phyloP scores from a whole-genome alignment of 768 basidiomycete species.

The Zangia roseola region DNA sequence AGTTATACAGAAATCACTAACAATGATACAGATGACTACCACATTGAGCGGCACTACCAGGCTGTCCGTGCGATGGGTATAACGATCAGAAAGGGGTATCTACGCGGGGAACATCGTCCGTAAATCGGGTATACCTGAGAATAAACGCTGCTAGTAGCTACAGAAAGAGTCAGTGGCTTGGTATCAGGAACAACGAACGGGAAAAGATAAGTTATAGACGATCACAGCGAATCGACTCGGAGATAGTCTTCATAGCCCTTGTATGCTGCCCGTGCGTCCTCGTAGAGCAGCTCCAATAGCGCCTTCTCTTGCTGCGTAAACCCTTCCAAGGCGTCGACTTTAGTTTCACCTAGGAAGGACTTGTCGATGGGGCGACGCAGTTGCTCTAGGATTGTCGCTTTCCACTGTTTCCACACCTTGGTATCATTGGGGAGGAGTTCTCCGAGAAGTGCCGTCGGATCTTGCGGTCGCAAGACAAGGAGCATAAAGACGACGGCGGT shows the following conservation, averaged over 20 bases:
- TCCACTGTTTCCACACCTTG: conserved; percentile 21
- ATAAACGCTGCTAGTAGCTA: too few species aligned
- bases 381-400: conserved; percentile 7
- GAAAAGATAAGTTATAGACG: too few species aligned
- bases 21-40: too few species aligned
- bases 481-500: conserved; percentile 16
- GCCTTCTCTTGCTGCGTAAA: conserved; percentile 9
- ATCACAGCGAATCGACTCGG: background rate
- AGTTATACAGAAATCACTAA: too few species aligned
- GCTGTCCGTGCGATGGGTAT: too few species aligned
- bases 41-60: too few species aligned
- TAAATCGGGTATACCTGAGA: too few species aligned
- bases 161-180: too few species aligned
- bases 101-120: too few species aligned
- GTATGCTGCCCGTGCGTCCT: conserved; percentile 11
- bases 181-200: too few species aligned
- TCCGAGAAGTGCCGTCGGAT: conserved; percentile 11
- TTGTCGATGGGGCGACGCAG: background rate
- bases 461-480: conserved; percentile 8
- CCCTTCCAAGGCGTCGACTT: background rate
- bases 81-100: too few species aligned
- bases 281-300: conserved; percentile 12
- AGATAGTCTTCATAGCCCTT: conserved; percentile 11
- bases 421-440: conserved; percentile 22
- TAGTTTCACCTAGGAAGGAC: background rate